phyloP scores from a whole-genome alignment of 2,329 filamentous ascomycete genomes.

The Aspergillus ruber region DNA sequence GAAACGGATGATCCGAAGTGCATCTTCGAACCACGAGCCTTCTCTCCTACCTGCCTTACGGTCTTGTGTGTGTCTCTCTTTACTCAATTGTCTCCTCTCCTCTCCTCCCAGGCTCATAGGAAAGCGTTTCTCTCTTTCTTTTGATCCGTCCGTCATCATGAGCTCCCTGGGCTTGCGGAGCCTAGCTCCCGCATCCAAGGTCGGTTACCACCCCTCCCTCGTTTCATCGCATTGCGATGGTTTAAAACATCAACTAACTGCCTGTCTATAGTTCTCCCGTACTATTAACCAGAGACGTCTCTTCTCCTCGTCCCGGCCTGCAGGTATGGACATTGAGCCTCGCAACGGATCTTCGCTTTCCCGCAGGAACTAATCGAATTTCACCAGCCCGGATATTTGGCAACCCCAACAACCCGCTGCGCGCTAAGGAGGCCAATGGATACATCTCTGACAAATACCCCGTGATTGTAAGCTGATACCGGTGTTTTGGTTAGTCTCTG shows the following conservation, averaged over 20 bases:
- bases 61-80: constrained; percentile 14
- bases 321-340: constrained; percentile 50
- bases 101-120: constrained; percentile 17
- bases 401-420: constrained; percentile 64
- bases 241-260: constrained; percentile 19
- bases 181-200: constrained; percentile 44
- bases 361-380: constrained; percentile 17
- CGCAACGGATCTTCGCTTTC: constrained; percentile 9
- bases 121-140: constrained; percentile 18
- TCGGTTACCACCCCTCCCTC: constrained; percentile 26
- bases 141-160: constrained; percentile 38
- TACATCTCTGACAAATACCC: constrained; percentile 87
- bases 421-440: constrained; percentile 87
- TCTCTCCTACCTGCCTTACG: constrained; percentile 12
- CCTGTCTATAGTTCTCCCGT: constrained; percentile 53
- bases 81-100: constrained; percentile 4
- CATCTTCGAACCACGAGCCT: constrained; percentile 15
- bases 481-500: background rate
- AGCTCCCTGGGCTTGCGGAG: constrained; percentile 46
- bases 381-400: constrained; percentile 69
- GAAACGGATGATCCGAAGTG: constrained; percentile 22
- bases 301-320: constrained; percentile 81
- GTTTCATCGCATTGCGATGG: constrained; percentile 5
- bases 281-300: constrained; percentile 61
- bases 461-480: constrained; percentile 65